Evolutionary conservation across 176 grass and related monocot species (phyloP).

Genomic region (Oryza punctata): DNA sequence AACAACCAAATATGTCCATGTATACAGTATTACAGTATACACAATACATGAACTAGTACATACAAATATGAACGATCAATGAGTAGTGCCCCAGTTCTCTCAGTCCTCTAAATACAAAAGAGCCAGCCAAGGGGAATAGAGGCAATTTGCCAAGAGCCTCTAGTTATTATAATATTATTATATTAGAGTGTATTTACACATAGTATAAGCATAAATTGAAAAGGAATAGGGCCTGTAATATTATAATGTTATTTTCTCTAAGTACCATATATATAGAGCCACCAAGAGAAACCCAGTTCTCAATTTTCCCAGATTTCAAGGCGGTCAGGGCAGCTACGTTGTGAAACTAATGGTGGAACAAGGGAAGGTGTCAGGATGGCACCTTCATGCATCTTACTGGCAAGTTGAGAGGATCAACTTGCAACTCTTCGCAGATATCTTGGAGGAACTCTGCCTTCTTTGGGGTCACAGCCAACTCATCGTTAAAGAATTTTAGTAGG

Average conservation of each 20-base stretch:
- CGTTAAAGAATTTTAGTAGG: slow-evolving; percentile 65
- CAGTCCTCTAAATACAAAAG: background rate
- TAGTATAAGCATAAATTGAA: background rate
- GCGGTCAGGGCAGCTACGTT: background rate
- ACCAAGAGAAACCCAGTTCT: slow-evolving; percentile 15
- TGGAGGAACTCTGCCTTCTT: slow-evolving; percentile 96
- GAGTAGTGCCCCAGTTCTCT: background rate
- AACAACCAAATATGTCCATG: background rate
- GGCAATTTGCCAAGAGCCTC: background rate
- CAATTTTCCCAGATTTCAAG: slow-evolving; percentile 4
- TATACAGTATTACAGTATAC: background rate
- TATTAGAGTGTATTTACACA: background rate
- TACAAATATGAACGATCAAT: background rate
- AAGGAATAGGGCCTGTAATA: background rate
- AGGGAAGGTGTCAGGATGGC: slow-evolving; percentile 29
- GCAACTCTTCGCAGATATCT: slow-evolving; percentile 83
- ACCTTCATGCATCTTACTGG: slow-evolving; percentile 89
- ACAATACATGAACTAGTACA: background rate
- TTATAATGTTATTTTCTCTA: background rate
- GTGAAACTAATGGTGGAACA: slow-evolving; percentile 31
- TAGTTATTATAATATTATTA: background rate
- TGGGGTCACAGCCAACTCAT: slow-evolving; percentile 63
- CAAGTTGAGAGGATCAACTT: slow-evolving; percentile 74
- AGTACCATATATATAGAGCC: slow-evolving; percentile 3
- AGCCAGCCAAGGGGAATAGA: background rate